Percentiles rank a stretch among this genome's conserved stretches.
Conservation (phyloP, 345 rosid species). For the Litchi chinensis region DNA sequence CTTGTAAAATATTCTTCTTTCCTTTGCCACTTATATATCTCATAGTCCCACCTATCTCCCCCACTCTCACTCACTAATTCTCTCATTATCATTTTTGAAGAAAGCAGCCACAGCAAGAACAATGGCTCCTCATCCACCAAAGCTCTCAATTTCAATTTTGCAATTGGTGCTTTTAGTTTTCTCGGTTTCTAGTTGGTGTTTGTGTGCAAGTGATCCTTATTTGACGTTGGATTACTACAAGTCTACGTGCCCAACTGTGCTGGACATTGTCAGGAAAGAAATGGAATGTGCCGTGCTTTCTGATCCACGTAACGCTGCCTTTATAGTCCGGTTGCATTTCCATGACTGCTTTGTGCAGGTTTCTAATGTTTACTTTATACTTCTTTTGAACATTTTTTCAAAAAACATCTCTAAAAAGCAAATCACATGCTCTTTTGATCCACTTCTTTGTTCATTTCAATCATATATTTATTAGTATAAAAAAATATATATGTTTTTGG, state of each 20-base stretch:
- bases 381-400: too few relatives aligned
- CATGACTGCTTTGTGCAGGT: conserved; percentile 97
- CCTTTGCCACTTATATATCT: conserved; percentile 31
- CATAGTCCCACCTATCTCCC: conserved; percentile 33
- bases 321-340: conserved; percentile 69
- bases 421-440: too few relatives aligned
- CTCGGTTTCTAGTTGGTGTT: conserved; percentile 23
- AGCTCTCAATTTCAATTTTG: conserved; percentile 8
- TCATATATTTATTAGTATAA: too few relatives aligned
- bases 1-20: neutral
- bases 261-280: conserved; percentile 72
- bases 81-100: neutral
- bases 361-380: too few relatives aligned
- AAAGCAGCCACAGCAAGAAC: neutral
- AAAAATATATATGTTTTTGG: too few relatives aligned
- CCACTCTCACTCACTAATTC: conserved; percentile 17
- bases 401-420: too few relatives aligned
- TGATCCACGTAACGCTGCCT: conserved; percentile 87
- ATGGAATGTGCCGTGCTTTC: conserved; percentile 86
- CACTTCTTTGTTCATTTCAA: too few relatives aligned
- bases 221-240: conserved; percentile 71
- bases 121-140: conserved; percentile 22
- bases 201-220: conserved; percentile 41
- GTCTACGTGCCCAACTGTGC: conserved; percentile 65
- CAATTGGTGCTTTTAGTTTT: conserved; percentile 32